A percentile compares a stretch with the other conserved stretches of the same genome.
Evolutionary conservation across 371 early-diverging fungal species (phyloP).

Genomic region (Rhizomucor miehei): DNA sequence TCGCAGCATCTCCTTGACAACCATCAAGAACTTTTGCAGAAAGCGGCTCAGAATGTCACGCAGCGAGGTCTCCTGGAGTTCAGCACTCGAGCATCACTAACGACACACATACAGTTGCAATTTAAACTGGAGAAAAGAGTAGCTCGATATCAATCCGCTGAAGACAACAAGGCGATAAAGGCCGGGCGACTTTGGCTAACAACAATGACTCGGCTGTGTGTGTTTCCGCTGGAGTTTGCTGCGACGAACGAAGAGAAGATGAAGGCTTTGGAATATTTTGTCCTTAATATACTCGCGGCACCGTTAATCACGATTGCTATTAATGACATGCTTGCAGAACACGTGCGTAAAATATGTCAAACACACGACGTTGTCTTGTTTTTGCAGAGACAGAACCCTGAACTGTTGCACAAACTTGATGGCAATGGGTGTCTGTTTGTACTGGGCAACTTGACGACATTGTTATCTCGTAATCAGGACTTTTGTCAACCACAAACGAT

Average conservation of each 20-base stretch:
- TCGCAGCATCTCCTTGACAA: constrained; percentile 15
- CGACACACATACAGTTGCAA: constrained; percentile 29
- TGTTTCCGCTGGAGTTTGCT: constrained; percentile 43
- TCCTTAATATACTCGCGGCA: constrained; percentile 19
- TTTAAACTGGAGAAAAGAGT: constrained; percentile 36
- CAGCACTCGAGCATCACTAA: constrained; percentile 19
- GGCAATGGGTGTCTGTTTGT: constrained; percentile 60
- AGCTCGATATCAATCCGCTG: constrained; percentile 10
- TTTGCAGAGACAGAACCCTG: constrained; percentile 1
- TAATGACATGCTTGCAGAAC: constrained; percentile 16
- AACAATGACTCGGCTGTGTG: constrained; percentile 45
- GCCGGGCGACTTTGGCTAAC: constrained; percentile 52
- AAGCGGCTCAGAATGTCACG: constrained; percentile 11
- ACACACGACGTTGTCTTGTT: constrained; percentile 3
- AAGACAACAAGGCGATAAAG: constrained; percentile 32
- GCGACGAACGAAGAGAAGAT: constrained; percentile 8
- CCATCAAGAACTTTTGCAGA: constrained; percentile 13
- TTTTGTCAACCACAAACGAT: constrained; percentile 7
- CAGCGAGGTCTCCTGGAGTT: constrained; percentile 7
- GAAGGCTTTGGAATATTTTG: constrained; percentile 14
- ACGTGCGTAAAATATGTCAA: constrained; percentile 15
- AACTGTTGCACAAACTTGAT: constrained; percentile 15
- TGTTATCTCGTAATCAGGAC: constrained; percentile 13
- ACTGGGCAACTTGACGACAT: constrained; percentile 52
- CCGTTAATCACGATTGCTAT: constrained; percentile 21